phyloP scores from a whole-genome alignment of 108 stramenopile species.

The Seminavis robusta region DNA sequence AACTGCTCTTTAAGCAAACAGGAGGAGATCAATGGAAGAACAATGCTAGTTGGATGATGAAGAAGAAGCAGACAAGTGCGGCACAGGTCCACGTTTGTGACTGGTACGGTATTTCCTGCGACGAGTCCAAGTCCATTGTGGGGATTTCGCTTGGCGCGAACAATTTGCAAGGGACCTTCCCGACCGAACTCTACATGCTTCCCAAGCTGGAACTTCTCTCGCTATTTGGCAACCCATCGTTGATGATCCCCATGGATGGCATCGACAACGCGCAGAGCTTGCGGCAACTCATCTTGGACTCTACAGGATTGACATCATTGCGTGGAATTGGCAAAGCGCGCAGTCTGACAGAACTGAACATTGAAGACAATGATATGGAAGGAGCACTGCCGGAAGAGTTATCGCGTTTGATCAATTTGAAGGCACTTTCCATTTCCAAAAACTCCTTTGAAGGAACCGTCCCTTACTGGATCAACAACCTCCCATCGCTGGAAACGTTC shows the following conservation, averaged over 20 bases:
- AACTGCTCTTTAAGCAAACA: too few species aligned
- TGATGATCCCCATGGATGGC: conserved; percentile 23
- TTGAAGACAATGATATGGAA: conserved; percentile 37
- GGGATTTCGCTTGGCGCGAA: conserved; percentile 29
- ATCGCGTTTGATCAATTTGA: conserved; percentile 14
- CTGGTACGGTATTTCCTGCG: conserved; percentile 36
- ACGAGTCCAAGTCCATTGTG: conserved; percentile 20
- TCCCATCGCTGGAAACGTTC: too few species aligned
- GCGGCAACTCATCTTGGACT: conserved; percentile 26
- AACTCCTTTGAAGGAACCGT: conserved; percentile 20
- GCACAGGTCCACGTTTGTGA: too few species aligned
- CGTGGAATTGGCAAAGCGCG: conserved; percentile 37
- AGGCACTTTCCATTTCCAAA: conserved; percentile 11
- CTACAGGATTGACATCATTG: conserved; percentile 27
- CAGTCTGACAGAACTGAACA: conserved; percentile 27
- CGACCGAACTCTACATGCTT: conserved; percentile 37
- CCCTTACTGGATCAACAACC: conserved; percentile 12
- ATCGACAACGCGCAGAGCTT: conserved; percentile 28
- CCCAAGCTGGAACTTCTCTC: conserved; percentile 20
- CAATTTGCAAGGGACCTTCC: conserved; percentile 35
- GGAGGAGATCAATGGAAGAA: too few species aligned
- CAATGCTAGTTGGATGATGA: too few species aligned
- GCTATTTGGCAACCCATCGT: conserved; percentile 33
- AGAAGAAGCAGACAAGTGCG: too few species aligned
- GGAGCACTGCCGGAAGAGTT: conserved; percentile 45